Evolutionary conservation across 1,284 basidiomycete genomes (phyloP).

Genomic region (Trichosporon ovoides): DNA sequence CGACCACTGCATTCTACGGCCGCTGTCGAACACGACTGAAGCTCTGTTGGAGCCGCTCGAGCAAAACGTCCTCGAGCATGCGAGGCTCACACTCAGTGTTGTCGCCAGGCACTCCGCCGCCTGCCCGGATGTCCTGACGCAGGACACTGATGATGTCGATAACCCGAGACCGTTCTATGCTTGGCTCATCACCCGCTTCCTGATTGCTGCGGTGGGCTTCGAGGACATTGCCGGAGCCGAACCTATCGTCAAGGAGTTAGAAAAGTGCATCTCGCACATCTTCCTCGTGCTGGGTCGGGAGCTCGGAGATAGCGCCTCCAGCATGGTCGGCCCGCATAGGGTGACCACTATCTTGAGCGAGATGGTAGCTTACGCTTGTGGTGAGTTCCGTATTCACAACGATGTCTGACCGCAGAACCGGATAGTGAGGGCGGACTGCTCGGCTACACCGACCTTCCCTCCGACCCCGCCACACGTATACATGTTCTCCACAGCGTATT

Average conservation of each 20-base stretch:
- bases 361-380: constrained; percentile 25
- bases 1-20: constrained; percentile 33
- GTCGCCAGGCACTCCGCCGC: constrained; percentile 24
- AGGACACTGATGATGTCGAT: neutral
- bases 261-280: constrained; percentile 19
- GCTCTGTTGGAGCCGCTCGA: neutral
- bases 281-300: constrained; percentile 24
- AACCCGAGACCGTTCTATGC: constrained; percentile 33
- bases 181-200: constrained; percentile 39
- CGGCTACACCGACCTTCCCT: constrained; percentile 18
- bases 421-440: constrained; percentile 13
- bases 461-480: constrained; percentile 14
- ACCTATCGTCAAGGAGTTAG: constrained; percentile 13
- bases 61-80: constrained; percentile 21
- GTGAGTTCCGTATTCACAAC: constrained; percentile 16
- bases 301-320: constrained; percentile 18
- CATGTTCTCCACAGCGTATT: constrained; percentile 19
- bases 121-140: constrained; percentile 28
- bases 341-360: constrained; percentile 20
- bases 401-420: constrained; percentile 2
- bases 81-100: constrained; percentile 32
- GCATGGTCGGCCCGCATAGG: constrained; percentile 24
- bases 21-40: constrained; percentile 10
- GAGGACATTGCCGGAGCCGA: constrained; percentile 9
- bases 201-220: constrained; percentile 28